Conservation (phyloP, 1,284 basidiomycete species). For the Marasmius sp. region DNA sequence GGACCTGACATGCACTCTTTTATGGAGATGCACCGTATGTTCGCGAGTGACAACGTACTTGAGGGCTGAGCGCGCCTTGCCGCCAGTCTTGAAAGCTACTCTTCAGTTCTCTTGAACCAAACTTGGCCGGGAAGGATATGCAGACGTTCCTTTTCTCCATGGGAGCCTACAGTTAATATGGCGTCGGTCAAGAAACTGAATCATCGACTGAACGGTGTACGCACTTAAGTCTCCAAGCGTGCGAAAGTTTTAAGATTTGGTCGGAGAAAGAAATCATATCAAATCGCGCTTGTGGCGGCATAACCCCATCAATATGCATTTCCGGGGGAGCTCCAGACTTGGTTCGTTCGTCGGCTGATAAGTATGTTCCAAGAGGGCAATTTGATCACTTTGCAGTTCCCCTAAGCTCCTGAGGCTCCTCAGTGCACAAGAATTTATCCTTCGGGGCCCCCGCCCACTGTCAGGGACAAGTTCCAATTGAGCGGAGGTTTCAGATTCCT, state of each 20-base stretch:
- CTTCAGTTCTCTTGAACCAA: background rate
- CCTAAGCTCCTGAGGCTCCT: too few relatives aligned
- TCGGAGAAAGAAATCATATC: background rate
- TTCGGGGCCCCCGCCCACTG: too few relatives aligned
- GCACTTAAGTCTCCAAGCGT: background rate
- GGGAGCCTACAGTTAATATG: background rate
- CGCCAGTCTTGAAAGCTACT: constrained; percentile 19
- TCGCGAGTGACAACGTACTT: constrained; percentile 96
- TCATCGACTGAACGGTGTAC: too few relatives aligned
- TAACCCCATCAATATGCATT: background rate
- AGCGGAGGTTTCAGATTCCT: too few relatives aligned
- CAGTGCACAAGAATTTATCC: too few relatives aligned
- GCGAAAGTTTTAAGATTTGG: background rate
- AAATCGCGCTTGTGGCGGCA: background rate
- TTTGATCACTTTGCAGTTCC: too few relatives aligned
- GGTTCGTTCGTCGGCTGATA: background rate
- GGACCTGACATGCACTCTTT: constrained; percentile 84
- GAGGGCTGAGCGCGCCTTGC: constrained; percentile 90
- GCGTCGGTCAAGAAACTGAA: too few relatives aligned
- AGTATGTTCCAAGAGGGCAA: too few relatives aligned
- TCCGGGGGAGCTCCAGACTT: background rate
- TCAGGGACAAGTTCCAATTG: too few relatives aligned
- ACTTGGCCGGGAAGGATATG: background rate
- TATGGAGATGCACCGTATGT: constrained; percentile 96
- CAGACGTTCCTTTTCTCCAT: background rate